These are phyloP conservation scores for Colletotrichum orbiculare DNA, from an alignment of 2,329 filamentous ascomycete species.

Conservation along the genomic window DNA sequence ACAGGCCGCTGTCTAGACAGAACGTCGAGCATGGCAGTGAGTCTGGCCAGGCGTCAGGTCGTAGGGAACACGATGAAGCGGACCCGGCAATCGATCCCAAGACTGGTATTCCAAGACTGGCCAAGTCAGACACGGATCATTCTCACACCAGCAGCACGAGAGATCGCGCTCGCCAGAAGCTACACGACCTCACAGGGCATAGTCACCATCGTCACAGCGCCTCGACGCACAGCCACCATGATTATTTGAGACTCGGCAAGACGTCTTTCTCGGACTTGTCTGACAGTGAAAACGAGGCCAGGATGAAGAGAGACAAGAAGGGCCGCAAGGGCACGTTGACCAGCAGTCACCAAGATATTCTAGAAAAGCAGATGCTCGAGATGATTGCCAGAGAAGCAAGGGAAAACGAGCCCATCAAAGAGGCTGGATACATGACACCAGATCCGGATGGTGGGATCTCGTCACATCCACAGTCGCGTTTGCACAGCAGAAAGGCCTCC, in stretches of 20 bases:
- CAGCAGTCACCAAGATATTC: constrained; percentile 61
- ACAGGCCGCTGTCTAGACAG: constrained; percentile 44
- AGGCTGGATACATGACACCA: constrained; percentile 28
- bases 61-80: constrained; percentile 17
- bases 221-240: constrained; percentile 61
- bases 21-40: constrained; percentile 38
- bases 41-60: constrained; percentile 12
- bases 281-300: constrained; percentile 62
- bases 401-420: constrained; percentile 48
- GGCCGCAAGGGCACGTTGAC: constrained; percentile 59
- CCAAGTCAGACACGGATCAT: constrained; percentile 53
- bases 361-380: constrained; percentile 72
- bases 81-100: constrained; percentile 34
- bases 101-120: constrained; percentile 35
- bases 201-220: constrained; percentile 54
- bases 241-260: constrained; percentile 63
- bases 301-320: constrained; percentile 47
- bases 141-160: constrained; percentile 64
- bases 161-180: constrained; percentile 69
- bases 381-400: constrained; percentile 66
- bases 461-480: constrained; percentile 45
- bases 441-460: constrained; percentile 31
- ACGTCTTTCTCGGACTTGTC: constrained; percentile 71
- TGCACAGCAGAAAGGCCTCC: constrained; percentile 51
- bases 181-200: constrained; percentile 67